Percentiles rank a stretch among this genome's conserved stretches.
These are phyloP conservation scores for Tricholoma saponaceum DNA, from an alignment of 768 basidiomycete species.

Conservation along the genomic window DNA sequence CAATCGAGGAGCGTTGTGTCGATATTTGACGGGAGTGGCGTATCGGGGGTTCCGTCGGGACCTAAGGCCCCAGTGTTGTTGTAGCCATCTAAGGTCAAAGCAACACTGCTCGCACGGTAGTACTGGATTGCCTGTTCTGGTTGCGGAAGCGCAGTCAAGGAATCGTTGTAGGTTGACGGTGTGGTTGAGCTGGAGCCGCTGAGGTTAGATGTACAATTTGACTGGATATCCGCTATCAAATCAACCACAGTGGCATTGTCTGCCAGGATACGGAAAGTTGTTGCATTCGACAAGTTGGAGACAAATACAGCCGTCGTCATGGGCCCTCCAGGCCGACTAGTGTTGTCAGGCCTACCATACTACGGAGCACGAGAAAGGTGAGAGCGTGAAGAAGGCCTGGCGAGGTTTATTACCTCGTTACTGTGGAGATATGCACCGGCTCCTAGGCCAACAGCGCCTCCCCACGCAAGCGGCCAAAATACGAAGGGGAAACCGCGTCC, in stretches of 20 bases:
- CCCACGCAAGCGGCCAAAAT: conserved; percentile 57
- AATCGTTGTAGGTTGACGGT: conserved; percentile 27
- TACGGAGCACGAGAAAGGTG: conserved; percentile 16
- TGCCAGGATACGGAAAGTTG: conserved; percentile 39
- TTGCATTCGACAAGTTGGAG: conserved; percentile 27
- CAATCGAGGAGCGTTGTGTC: conserved; percentile 49
- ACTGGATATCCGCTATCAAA: conserved; percentile 31
- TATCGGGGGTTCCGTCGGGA: conserved; percentile 36
- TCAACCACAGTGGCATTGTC: conserved; percentile 42
- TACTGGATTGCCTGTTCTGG: conserved; percentile 63
- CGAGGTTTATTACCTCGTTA: conserved; percentile 33
- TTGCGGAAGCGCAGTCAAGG: conserved; percentile 25
- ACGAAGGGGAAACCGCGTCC: conserved; percentile 49
- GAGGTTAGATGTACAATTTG: conserved; percentile 33
- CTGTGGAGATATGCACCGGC: conserved; percentile 18
- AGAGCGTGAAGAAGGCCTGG: neutral
- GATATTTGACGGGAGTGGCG: conserved; percentile 49
- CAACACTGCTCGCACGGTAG: conserved; percentile 63
- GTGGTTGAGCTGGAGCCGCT: conserved; percentile 18
- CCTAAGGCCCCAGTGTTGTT: conserved; percentile 54
- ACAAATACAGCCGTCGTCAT: conserved; percentile 33
- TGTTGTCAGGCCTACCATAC: conserved; percentile 43
- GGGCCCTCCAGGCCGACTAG: conserved; percentile 43
- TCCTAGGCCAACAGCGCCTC: conserved; percentile 19
- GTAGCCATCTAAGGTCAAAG: conserved; percentile 60